Evolutionary conservation across 139 green algal genomes (phyloP), one percentile per base, ranked within the genome.

Genomic region (Auxenochlorella pyrenoidosa): DNA sequence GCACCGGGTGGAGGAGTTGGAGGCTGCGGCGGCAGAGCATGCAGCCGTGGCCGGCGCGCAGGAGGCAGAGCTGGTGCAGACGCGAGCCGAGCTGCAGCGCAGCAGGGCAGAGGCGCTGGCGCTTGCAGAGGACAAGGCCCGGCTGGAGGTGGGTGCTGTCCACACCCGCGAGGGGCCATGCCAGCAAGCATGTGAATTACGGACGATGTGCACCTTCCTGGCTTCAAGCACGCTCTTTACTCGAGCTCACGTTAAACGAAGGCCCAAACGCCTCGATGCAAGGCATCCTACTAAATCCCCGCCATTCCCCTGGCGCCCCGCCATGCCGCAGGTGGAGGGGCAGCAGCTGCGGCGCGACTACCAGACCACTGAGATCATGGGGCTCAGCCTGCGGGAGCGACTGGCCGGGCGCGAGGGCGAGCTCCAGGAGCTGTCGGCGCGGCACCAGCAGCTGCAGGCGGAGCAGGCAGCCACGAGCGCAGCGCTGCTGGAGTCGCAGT

Each of bases 341-440:
- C 75, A 88, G 84, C 43, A 86, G 63, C 73, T 82, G 1, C 81
- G 91, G 81, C 84, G 85, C 16, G 90, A 93, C 72, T 83, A 79
- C 72, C 78, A 85, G 68, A 60, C 89, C 3, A 79, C 90, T 28
- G 90, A 90, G 34, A 89, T 88, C 65, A 83, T 92, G 54, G 43
- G 87, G 36, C 76, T 88, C 68, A 87, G 89, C 28, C 78, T 91
- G 19, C 82, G 87, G 68, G 59, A 88, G 72, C 89, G 90, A 82
- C 87, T 93, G 85, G 63, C 87, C 34, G 87, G n/a, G 43, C 88
- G 91, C 44, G 60, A 59, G 16, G 72, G 32, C 0, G 81, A 90
- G 59, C 73, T 90, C 60, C 54, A 44, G 65, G 71, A 85, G 60
- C 40, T 84, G 59, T 5, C 40, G 5, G 41, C 41, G 3, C 65